Conservation (phyloP, 2,329 filamentous ascomycete genomes). For the Monosporascus ibericus region DNA sequence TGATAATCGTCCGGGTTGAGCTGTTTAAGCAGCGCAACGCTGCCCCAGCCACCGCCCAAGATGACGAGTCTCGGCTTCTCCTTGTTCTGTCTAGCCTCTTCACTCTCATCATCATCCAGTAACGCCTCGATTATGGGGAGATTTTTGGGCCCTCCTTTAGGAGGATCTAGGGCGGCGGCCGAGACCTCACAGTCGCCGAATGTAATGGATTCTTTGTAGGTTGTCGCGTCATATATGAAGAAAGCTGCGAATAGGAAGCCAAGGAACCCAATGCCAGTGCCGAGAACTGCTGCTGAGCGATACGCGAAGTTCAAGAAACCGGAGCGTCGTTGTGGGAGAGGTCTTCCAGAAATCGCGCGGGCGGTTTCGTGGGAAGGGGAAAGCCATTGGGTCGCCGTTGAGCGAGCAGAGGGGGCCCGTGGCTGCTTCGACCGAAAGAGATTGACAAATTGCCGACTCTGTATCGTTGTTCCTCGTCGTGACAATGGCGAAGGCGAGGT, state of each 20-base stretch:
- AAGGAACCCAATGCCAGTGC: constrained; percentile 67
- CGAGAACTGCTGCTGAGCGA: constrained; percentile 64
- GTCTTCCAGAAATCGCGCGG: constrained; percentile 45
- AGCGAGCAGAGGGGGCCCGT: constrained; percentile 2
- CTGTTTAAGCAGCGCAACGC: constrained; percentile 84
- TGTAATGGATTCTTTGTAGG: constrained; percentile 68
- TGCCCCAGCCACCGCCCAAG: constrained; percentile 90
- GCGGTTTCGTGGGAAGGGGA: constrained; percentile 20
- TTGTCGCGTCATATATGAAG: constrained; percentile 90
- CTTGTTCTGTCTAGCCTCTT: constrained; percentile 63
- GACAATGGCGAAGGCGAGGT: constrained; percentile 4
- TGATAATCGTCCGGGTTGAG: constrained; percentile 90
- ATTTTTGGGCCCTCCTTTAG: constrained; percentile 86
- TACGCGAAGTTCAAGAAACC: constrained; percentile 54
- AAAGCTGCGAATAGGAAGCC: constrained; percentile 70
- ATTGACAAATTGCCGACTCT: constrained; percentile 13
- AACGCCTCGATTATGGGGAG: constrained; percentile 82
- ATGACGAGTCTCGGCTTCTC: constrained; percentile 91
- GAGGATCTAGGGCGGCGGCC: constrained; percentile 72
- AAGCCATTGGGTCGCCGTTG: constrained; percentile 11
- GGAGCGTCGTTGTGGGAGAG: constrained; percentile 43
- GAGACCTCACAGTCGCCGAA: constrained; percentile 76
- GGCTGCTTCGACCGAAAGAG: constrained; percentile 10
- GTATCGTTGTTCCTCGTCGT: constrained; percentile 2
- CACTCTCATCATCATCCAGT: constrained; percentile 81